Evolutionary conservation across 2,329 filamentous ascomycete species (phyloP), one percentile per base, ranked within the genome.

Genomic region (Diatrype stigma): DNA sequence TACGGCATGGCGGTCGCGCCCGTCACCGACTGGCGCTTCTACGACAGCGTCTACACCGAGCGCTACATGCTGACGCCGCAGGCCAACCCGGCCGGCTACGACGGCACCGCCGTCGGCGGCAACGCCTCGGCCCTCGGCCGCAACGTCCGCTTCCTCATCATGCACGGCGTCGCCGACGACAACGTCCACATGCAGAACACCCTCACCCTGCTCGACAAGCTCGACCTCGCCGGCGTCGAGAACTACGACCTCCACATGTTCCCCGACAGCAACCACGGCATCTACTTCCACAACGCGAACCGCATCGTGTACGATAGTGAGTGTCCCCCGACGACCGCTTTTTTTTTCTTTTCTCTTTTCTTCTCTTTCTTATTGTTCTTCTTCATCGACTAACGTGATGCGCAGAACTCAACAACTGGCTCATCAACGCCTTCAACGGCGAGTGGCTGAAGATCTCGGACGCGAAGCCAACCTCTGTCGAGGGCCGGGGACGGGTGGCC

Each of bases 1-100:
- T 99, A 99, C 68, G 95, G 94, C 60, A 96, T 99, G 89, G 91
- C 95, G 6, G 95, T 99, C 47, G 94, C 94, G 1, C 94, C 94
- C 17, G 94, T 99, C n/a, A 97, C 93, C 0, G 92, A 99, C 70
- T 99, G 94, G 94, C 81, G 88, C 51, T 96, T 88, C 71, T 99
- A 99, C 72, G 89, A 96, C 72, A 89, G 85, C 52, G 86, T 96
- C 62, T 96, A 96, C 74, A 95, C 92, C 0, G 92, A 96, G 72
- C 85, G 94, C 34, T 99, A 97, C 72, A 99, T 99, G 95, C 87
- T 92, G 65, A 96, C 86, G 1, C 94, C 94, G 2, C 85, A 95
- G 66, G 78, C 88, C 64, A 99, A 99, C 66, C 70, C 73, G 0
- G 72, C 66, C 0, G 94, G 94, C 12, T 99, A 97, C 72, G 77